Conservation (phyloP, 2,329 filamentous ascomycete species). For the Dichotomopilus funicola region DNA sequence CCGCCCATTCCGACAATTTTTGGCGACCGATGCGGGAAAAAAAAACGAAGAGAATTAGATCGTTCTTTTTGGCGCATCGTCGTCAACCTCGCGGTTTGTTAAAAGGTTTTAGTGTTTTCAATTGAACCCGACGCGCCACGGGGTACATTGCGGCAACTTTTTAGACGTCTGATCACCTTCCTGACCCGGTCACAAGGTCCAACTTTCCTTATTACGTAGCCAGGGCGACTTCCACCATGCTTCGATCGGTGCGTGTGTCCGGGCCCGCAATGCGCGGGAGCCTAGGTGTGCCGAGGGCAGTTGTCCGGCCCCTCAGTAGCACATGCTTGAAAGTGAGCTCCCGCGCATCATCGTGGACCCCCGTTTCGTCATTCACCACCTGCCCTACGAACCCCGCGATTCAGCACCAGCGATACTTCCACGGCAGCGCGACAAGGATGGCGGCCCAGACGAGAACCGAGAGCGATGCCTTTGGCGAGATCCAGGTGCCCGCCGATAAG, state of each 20-base stretch:
- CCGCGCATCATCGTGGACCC: slow-evolving; percentile 18
- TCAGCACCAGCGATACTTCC: slow-evolving; percentile 31
- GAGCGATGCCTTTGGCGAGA: slow-evolving; percentile 95
- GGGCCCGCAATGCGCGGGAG: slow-evolving; percentile 27
- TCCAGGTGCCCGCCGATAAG: slow-evolving; percentile 84
- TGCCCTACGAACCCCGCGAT: slow-evolving; percentile 21
- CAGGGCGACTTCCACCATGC: slow-evolving; percentile 24
- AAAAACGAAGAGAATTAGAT: slow-evolving; percentile 3
- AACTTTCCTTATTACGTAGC: slow-evolving; percentile 1
- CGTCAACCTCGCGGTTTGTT: neutral
- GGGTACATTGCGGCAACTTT: slow-evolving; percentile 2
- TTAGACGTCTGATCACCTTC: slow-evolving; percentile 2
- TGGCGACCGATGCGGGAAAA: slow-evolving; percentile 8
- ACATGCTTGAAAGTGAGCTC: slow-evolving; percentile 28
- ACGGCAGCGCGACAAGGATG: slow-evolving; percentile 44
- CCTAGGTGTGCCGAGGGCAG: slow-evolving; percentile 30
- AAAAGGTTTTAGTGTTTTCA: neutral
- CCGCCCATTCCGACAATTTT: neutral
- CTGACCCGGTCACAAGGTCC: slow-evolving; percentile 4
- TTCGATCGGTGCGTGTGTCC: slow-evolving; percentile 33
- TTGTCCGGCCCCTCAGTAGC: slow-evolving; percentile 28
- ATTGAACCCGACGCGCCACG: neutral
- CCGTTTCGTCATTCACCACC: slow-evolving; percentile 17
- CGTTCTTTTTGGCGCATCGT: slow-evolving; percentile 5
- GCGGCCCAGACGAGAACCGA: slow-evolving; percentile 65